Evolutionary conservation across 1,284 basidiomycete species (phyloP), one percentile per base, ranked within the genome.

Genomic region (Trichosporon sp.): DNA sequence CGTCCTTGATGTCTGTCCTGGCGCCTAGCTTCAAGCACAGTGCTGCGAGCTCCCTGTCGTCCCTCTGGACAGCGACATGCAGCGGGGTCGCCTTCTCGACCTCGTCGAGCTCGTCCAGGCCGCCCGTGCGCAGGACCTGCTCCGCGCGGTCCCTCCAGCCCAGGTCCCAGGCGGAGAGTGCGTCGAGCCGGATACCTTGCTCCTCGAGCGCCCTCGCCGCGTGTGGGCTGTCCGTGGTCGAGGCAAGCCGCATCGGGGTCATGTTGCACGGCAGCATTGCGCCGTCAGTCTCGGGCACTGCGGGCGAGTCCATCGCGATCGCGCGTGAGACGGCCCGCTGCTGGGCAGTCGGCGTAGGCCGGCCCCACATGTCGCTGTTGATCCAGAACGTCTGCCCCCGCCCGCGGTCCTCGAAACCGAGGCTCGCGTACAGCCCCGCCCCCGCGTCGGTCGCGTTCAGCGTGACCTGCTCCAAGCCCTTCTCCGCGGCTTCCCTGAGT

Each of bases 371-470:
- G 25, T 64, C 62, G 3, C n/a, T 21, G 12, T 32, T 64, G 13
- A 64, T 27, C 62, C 62, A 64, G 38, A 38, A 64, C 18, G 62
- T 64, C 62, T 64, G 62, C 4, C 62, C 62, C 13, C 38, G 11
- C 2, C 62, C 62, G 21, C n/a, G 32, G 13, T 64, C 62, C 23
- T 42, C 35, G 15, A 64, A 64, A 1, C 62, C 62, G 15, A 38
- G 42, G 1, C 32, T 12, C 2, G 25, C 6, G 35, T 64, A 64
- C 25, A 44, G 23, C 18, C 35, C 35, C 2, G 42, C 34, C 1
- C 62, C 62, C 5, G 35, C 62, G 15, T 64, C 62, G 35, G 62
- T 64, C 5, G 62, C 23, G 15, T 64, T 64, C 25, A 64, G 25
- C 12, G 38, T 29, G 25, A 64, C 42, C 25, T 64, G 38, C 15